A percentile compares a stretch with the other conserved stretches of the same genome.
phyloP scores from a whole-genome alignment of 257 asterid species.

The Ilex asprella region DNA sequence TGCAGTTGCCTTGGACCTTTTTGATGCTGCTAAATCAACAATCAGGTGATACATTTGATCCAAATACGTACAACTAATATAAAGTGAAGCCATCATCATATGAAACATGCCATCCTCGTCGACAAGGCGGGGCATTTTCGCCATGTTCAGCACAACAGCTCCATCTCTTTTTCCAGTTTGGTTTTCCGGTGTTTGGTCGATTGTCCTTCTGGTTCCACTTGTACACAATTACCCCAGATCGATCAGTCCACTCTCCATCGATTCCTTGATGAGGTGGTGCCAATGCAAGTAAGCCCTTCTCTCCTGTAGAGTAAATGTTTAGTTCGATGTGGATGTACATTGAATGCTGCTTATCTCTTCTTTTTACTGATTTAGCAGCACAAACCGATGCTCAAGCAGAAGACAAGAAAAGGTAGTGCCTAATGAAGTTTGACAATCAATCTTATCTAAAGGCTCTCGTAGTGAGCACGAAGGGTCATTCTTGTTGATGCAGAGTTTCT shows the following conservation, averaged over 20 bases:
- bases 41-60: too few species aligned
- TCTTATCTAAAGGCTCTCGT: too few species aligned
- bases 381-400: too few species aligned
- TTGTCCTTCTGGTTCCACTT: constrained; percentile 59
- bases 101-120: constrained; percentile 45
- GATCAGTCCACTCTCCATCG: constrained; percentile 64
- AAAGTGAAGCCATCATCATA: constrained; percentile 57
- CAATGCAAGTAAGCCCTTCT: constrained; percentile 48
- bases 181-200: constrained; percentile 51
- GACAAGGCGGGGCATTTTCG: constrained; percentile 52
- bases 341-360: too few species aligned
- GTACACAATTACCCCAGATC: constrained; percentile 56
- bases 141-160: constrained; percentile 63
- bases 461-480: too few species aligned
- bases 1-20: too few species aligned
- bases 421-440: too few species aligned
- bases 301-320: constrained; percentile 27
- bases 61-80: constrained; percentile 5
- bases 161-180: constrained; percentile 67
- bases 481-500: too few species aligned
- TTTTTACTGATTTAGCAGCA: too few species aligned
- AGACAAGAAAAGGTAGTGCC: too few species aligned
- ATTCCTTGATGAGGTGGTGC: constrained; percentile 73
- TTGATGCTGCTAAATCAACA: too few species aligned
- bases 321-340: too few species aligned